Conservation (phyloP, 1,139 yeast genomes). For the Candida sp. region DNA sequence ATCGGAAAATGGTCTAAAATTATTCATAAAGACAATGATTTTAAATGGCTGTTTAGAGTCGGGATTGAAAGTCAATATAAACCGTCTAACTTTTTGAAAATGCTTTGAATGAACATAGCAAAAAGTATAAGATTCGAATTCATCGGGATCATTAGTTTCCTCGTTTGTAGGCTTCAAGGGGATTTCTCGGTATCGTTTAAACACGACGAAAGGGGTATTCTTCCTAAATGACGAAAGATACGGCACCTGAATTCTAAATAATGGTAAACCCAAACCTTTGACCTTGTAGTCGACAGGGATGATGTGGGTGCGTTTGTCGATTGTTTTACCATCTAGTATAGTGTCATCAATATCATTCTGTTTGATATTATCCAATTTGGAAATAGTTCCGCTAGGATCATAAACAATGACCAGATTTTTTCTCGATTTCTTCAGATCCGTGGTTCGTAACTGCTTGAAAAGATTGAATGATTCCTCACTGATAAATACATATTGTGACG, state of each 20-base stretch:
- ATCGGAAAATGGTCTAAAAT: conserved; percentile 38
- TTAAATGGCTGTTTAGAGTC: conserved; percentile 14
- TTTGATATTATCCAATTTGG: conserved; percentile 9
- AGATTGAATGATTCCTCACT: conserved; percentile 24
- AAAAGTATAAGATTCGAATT: conserved; percentile 30
- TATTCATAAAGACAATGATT: conserved; percentile 32
- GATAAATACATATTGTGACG: conserved; percentile 27
- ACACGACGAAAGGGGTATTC: conserved; percentile 31
- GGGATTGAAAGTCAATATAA: conserved; percentile 25
- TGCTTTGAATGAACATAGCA: conserved; percentile 32
- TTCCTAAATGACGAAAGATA: conserved; percentile 36
- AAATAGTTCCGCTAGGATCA: conserved; percentile 21
- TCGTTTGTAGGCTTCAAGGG: conserved; percentile 22
- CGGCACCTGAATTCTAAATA: conserved; percentile 34
- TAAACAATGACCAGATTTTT: conserved; percentile 19
- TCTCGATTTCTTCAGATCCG: conserved; percentile 16
- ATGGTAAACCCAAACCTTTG: conserved; percentile 35
- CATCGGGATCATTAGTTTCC: conserved; percentile 11
- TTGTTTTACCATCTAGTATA: conserved; percentile 5
- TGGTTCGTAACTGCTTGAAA: conserved; percentile 26
- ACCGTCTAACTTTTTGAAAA: conserved; percentile 25
- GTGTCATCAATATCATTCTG: conserved; percentile 7
- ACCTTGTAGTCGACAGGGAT: conserved; percentile 30
- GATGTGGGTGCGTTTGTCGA: conserved; percentile 31
- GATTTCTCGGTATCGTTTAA: conserved; percentile 28